Evolutionary conservation across 352 stramenopile species (phyloP), one percentile per base, ranked within the genome.

Genomic region (Phytopythium mirpurense): DNA sequence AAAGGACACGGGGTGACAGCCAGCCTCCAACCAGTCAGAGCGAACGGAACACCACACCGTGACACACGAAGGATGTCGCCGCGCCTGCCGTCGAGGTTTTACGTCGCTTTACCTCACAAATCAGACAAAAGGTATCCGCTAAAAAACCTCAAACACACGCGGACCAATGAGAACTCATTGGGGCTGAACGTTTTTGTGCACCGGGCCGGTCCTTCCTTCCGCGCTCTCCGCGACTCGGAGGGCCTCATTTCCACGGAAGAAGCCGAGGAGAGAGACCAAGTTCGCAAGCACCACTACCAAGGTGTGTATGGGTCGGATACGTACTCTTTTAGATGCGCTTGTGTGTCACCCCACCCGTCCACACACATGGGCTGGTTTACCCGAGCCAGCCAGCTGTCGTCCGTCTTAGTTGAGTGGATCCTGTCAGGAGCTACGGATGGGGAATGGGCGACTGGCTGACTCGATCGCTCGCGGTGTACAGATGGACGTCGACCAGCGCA

Each of bases 401-500:
- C n/a, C 37, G 9, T 43, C n/a, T 15, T 46, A 35, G 50, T 29
- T 18, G 34, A 42, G 36, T 58, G 26, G n/a, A n/a, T n/a, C n/a
- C n/a, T n/a, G n/a, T n/a, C n/a, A n/a, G n/a, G n/a, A n/a, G n/a
- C n/a, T n/a, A n/a, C n/a, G n/a, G n/a, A n/a, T n/a, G n/a, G n/a
- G n/a, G n/a, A n/a, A n/a, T n/a, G n/a, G n/a, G n/a, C n/a, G n/a
- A n/a, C n/a, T n/a, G n/a, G n/a, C n/a, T n/a, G n/a, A n/a, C n/a
- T n/a, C n/a, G n/a, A n/a, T n/a, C n/a, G 29, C 29, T 32, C 29
- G 29, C 5, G 29, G 29, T 32, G 29, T 26, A 4, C 37, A 43
- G 48, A 83, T 83, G 74, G 72, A 84, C 55, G 56, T 52, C 49
- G 57, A 75, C 54, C 63, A 67, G 44, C 82, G 82, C 63, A 87